Evolutionary conservation across 176 grass and related monocot species (phyloP).

Genomic region (Aegilops bicornis): DNA sequence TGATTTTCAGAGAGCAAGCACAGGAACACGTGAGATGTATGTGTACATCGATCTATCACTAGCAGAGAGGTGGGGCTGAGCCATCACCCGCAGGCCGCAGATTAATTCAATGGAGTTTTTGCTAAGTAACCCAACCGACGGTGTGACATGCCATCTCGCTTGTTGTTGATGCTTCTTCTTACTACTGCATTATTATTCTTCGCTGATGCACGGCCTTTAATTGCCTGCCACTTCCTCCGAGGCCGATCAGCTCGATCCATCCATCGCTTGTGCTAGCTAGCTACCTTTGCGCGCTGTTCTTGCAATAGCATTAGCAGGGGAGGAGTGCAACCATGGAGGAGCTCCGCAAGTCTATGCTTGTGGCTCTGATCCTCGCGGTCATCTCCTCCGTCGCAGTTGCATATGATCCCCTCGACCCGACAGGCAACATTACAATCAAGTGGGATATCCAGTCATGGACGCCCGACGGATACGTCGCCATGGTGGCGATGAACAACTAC

Average conservation of each 20-base stretch:
- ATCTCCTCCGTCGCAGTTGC: constrained; percentile 54
- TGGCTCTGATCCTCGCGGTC: constrained; percentile 34
- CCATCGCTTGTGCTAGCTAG: neutral
- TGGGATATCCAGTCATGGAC: constrained; percentile 93
- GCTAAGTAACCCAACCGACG: constrained; percentile 49
- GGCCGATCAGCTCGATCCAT: neutral
- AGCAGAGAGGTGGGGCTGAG: constrained; percentile 33
- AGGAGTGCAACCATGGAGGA: constrained; percentile 23
- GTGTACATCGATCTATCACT: neutral
- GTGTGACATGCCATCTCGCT: constrained; percentile 48
- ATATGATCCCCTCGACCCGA: constrained; percentile 82
- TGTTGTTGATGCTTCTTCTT: neutral
- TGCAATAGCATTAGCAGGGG: neutral
- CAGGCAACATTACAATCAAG: constrained; percentile 89
- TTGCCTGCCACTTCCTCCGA: constrained; percentile 13
- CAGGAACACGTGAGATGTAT: neutral
- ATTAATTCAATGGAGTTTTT: constrained; percentile 44
- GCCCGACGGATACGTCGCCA: constrained; percentile 88
- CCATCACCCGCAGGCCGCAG: constrained; percentile 24
- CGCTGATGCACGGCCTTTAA: neutral
- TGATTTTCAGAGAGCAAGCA: neutral
- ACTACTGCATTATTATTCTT: neutral
- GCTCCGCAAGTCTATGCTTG: neutral
- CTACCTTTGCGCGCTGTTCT: neutral
- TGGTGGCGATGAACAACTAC: constrained; percentile 93